phyloP scores from a whole-genome alignment of 352 stramenopile species.

The Globisporangium echinulatum region DNA sequence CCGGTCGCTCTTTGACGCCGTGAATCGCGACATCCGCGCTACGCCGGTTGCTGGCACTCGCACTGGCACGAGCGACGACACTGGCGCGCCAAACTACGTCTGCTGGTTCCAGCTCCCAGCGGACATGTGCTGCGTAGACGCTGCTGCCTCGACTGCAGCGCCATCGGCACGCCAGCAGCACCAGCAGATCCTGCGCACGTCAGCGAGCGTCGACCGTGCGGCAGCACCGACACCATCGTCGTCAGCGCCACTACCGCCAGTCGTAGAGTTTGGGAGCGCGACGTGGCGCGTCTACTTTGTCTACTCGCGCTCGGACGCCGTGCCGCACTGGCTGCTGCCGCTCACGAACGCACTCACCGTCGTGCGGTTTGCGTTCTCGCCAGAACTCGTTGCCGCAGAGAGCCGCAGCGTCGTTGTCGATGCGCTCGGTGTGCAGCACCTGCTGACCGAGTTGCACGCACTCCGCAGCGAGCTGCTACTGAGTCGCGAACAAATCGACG shows the following conservation, averaged over 20 bases:
- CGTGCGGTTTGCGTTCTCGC: slow-evolving; percentile 39
- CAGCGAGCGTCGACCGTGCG: neutral
- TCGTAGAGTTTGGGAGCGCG: slow-evolving; percentile 39
- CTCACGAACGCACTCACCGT: slow-evolving; percentile 37
- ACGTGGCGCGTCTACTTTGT: slow-evolving; percentile 40
- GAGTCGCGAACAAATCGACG: slow-evolving; percentile 48
- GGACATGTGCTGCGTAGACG: neutral
- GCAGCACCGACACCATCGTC: neutral
- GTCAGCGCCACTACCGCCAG: neutral
- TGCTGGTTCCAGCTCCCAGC: slow-evolving; percentile 12
- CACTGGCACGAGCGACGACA: neutral
- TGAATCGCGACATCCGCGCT: slow-evolving; percentile 41
- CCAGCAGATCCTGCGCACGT: neutral
- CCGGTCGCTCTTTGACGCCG: slow-evolving; percentile 29
- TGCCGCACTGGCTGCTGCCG: slow-evolving; percentile 31
- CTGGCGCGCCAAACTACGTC: neutral
- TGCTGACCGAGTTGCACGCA: slow-evolving; percentile 43
- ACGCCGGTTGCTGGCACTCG: slow-evolving; percentile 6
- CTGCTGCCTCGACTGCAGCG: neutral
- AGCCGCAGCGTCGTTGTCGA: slow-evolving; percentile 27
- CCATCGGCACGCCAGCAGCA: neutral
- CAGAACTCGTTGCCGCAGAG: slow-evolving; percentile 24
- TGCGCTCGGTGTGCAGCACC: slow-evolving; percentile 20
- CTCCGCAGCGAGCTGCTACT: slow-evolving; percentile 37
- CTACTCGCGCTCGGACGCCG: slow-evolving; percentile 23